phyloP scores from a whole-genome alignment of 805 yeast genomes.

The Cyberlindnera petersonii region DNA sequence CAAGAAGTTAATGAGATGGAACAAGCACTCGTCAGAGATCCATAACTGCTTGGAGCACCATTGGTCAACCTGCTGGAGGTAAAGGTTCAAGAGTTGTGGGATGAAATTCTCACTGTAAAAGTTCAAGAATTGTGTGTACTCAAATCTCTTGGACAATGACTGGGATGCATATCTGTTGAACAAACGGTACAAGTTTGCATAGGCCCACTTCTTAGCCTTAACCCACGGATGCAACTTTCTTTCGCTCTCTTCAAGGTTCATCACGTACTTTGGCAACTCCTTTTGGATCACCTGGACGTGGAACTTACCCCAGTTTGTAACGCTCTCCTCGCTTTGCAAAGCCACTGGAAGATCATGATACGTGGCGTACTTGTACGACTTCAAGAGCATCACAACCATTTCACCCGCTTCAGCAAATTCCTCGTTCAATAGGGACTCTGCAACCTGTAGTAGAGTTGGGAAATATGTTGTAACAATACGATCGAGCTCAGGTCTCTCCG shows the following conservation, averaged over 20 bases:
- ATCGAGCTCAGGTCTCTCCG: slow-evolving; percentile 50
- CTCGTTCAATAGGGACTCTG: slow-evolving; percentile 46
- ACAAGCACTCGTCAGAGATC: slow-evolving; percentile 64
- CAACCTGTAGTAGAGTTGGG: slow-evolving; percentile 64
- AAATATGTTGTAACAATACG: slow-evolving; percentile 51
- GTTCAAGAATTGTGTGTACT: slow-evolving; percentile 57
- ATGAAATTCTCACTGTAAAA: slow-evolving; percentile 55
- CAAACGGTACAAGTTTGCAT: slow-evolving; percentile 68
- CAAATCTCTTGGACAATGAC: slow-evolving; percentile 41
- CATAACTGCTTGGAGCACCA: slow-evolving; percentile 70
- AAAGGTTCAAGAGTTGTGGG: slow-evolving; percentile 67
- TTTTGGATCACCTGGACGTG: slow-evolving; percentile 65
- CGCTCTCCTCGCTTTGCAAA: slow-evolving; percentile 48
- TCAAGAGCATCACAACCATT: slow-evolving; percentile 68
- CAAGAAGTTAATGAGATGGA: slow-evolving; percentile 59
- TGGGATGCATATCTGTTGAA: slow-evolving; percentile 67
- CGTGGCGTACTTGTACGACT: slow-evolving; percentile 74
- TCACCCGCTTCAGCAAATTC: slow-evolving; percentile 54
- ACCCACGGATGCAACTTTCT: slow-evolving; percentile 56
- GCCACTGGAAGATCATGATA: slow-evolving; percentile 66
- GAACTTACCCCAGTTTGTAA: slow-evolving; percentile 70
- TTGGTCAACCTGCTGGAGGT: slow-evolving; percentile 60
- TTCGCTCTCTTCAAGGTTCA: slow-evolving; percentile 49
- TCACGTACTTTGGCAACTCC: slow-evolving; percentile 50
- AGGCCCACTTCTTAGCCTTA: slow-evolving; percentile 86